phyloP scores from a whole-genome alignment of 257 asterid species.

The Rubia yunnanensis region DNA sequence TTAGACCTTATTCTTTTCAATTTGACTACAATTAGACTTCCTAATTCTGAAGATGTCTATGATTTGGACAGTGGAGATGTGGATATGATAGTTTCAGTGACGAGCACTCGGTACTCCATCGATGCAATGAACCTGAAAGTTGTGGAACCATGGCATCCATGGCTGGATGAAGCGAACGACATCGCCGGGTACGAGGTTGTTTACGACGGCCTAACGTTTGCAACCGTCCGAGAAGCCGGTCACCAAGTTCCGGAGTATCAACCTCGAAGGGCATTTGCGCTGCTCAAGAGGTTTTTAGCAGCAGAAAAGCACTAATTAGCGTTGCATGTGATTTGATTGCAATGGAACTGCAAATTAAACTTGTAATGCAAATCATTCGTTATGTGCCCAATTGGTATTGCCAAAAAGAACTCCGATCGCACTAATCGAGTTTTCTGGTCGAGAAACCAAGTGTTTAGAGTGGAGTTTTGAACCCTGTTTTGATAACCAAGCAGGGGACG shows the following conservation, averaged over 20 bases:
- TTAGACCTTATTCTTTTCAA: too few relatives aligned
- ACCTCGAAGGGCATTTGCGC: constrained; percentile 27
- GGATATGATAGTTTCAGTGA: constrained; percentile 34
- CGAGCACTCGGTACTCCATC: constrained; percentile 29
- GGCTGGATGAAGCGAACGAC: constrained; percentile 22
- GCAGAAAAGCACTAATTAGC: background rate
- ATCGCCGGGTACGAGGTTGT: constrained; percentile 30
- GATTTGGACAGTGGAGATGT: constrained; percentile 32
- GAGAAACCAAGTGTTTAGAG: too few relatives aligned
- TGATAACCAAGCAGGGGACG: too few relatives aligned
- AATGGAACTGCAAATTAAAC: background rate
- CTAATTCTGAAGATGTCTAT: background rate
- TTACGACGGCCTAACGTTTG: constrained; percentile 29
- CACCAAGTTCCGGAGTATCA: constrained; percentile 35
- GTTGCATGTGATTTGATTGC: background rate
- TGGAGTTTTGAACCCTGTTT: too few relatives aligned
- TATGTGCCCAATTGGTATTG: too few relatives aligned
- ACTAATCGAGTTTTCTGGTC: too few relatives aligned
- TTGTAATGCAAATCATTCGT: too few relatives aligned
- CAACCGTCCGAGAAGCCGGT: constrained; percentile 32
- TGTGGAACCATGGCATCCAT: constrained; percentile 30
- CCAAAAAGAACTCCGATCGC: too few relatives aligned
- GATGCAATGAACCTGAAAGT: constrained; percentile 31
- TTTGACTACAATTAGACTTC: too few relatives aligned
- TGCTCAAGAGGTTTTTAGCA: constrained; percentile 18